These are phyloP conservation scores for Lophiostoma macrostomum DNA, from an alignment of 495 filamentous ascomycete species.

Conservation along the genomic window DNA sequence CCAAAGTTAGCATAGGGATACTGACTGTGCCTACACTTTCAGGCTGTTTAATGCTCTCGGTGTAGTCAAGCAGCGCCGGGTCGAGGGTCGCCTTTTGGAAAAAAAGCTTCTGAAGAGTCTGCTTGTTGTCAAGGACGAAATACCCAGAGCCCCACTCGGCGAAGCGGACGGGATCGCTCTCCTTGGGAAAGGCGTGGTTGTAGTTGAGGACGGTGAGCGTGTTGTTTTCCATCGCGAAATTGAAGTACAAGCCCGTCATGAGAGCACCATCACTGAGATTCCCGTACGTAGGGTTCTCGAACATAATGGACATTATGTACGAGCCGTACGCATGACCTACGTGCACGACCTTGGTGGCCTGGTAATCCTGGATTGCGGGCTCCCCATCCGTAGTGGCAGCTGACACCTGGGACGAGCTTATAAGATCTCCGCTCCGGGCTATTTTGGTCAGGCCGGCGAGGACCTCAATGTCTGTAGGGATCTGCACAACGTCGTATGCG, in stretches of 20 bases:
- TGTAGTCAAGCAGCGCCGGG: constrained; percentile 3
- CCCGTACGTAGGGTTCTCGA: background rate
- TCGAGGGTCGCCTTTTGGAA: background rate
- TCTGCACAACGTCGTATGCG: constrained; percentile 15
- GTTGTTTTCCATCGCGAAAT: background rate
- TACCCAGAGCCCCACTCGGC: background rate
- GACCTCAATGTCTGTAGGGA: constrained; percentile 17
- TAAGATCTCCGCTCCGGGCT: background rate
- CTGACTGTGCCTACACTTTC: too few relatives aligned
- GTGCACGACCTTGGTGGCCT: constrained; percentile 2
- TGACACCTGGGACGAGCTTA: background rate
- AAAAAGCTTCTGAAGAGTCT: background rate
- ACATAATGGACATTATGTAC: background rate
- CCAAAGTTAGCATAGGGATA: too few relatives aligned
- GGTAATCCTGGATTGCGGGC: background rate
- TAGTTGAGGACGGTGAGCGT: background rate
- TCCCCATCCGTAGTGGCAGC: background rate
- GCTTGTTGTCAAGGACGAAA: background rate
- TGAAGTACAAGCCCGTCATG: background rate
- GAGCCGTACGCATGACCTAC: constrained; percentile 2
- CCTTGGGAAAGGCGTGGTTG: background rate
- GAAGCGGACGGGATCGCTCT: background rate
- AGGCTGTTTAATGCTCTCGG: constrained; percentile 6
- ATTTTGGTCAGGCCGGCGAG: constrained; percentile 6
- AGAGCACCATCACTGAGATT: background rate